Evolutionary conservation across 2,329 filamentous ascomycete species (phyloP), one percentile per base, ranked within the genome.

Genomic region (Diaporthe sp.): DNA sequence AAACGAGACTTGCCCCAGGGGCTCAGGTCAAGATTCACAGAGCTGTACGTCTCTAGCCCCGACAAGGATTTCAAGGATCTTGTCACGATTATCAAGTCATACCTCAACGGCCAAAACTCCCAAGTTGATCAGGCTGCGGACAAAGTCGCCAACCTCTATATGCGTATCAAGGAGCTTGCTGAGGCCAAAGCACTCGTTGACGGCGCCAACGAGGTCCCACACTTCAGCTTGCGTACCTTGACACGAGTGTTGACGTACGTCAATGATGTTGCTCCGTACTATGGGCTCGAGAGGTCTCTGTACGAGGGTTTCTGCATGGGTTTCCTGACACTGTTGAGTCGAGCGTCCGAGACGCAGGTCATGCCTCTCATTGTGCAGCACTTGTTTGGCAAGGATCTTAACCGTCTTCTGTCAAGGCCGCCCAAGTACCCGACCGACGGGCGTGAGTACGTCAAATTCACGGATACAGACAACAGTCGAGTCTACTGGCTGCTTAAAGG

Each of bases 281-380:
- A 98, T 83, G 95, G 94, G 17, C 86, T 98, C 57, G 92, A 97
- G 34, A 88, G 97, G 80, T 94, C 96, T 15, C 87, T 98, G 1
- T 98, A 94, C 77, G 97, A 99, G 86, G 97, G 97, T 0, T 98
- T 98, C 82, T 95, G 95, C 22, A 99, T 99, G 97, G 97, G 96
- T 68, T 99, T 99, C 81, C 86, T 98, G 74, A 99, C 97, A 0
- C 90, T 98, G 8, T 88, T 99, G 17, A 93, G 96, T 80, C 90
- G 92, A 79, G 91, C 93, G 42, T 98, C 97, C 0, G 95, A 98
- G 82, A 89, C 91, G 75, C 86, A 95, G 68, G 89, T 98, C 5
- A 87, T 94, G 62, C 95, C 96, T 1, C 85, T 97, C 37, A 95
- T 99, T 72, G 91, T 94, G 74, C 92, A 95, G 78, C 90, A 97